phyloP scores from a whole-genome alignment of 1,284 basidiomycete species.

The Boletus hoseneyae region DNA sequence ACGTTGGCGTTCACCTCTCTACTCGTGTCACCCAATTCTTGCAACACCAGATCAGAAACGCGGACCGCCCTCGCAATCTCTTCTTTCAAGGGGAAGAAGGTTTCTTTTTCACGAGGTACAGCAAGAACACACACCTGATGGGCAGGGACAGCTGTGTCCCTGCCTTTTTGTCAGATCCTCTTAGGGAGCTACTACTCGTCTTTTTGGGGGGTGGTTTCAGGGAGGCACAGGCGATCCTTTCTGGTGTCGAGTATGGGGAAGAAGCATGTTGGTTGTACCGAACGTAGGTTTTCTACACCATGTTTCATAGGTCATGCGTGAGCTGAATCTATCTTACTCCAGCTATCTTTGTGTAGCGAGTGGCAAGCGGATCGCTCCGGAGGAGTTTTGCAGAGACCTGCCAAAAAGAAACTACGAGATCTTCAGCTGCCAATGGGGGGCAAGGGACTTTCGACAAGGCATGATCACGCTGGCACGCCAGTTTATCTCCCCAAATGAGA shows the following conservation, averaged over 20 bases:
- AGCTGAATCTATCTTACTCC: background rate
- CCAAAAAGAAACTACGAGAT: conserved; percentile 1
- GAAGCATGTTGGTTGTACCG: background rate
- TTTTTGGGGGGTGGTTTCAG: background rate
- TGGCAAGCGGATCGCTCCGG: background rate
- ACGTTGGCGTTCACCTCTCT: conserved; percentile 4
- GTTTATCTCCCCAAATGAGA: background rate
- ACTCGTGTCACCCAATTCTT: background rate
- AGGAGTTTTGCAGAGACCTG: background rate
- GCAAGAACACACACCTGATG: background rate
- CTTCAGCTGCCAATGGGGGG: conserved; percentile 1
- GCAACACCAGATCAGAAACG: conserved; percentile 6
- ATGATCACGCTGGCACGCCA: background rate
- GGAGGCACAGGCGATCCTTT: background rate
- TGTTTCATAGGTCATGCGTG: background rate
- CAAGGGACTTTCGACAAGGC: background rate
- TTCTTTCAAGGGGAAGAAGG: conserved; percentile 6
- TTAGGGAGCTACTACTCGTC: background rate
- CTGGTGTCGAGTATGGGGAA: background rate
- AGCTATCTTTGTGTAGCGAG: background rate
- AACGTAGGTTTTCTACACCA: background rate
- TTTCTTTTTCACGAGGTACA: background rate
- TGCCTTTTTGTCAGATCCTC: background rate
- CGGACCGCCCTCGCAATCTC: background rate
- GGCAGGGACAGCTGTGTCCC: background rate